Evolutionary conservation across 2,329 filamentous ascomycete species (phyloP).

Genomic region (Ascochyta fabae): DNA sequence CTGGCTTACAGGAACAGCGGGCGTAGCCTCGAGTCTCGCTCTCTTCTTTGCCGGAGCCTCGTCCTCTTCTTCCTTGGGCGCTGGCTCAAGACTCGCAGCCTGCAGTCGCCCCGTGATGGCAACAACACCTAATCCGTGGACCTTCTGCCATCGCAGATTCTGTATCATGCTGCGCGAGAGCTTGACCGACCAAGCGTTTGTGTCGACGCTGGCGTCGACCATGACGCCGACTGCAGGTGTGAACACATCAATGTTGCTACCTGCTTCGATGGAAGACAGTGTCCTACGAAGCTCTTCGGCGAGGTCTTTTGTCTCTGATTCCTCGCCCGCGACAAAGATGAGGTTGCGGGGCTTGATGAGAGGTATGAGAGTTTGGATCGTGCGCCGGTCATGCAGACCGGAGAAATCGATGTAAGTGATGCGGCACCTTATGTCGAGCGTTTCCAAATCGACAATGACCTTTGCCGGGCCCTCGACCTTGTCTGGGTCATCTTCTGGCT

Average conservation of each 20-base stretch:
- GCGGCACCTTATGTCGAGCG: slow-evolving; percentile 72
- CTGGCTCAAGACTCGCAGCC: slow-evolving; percentile 53
- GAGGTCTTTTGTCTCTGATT: slow-evolving; percentile 74
- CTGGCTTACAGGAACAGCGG: slow-evolving; percentile 55
- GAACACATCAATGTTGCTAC: slow-evolving; percentile 70
- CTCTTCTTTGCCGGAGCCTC: slow-evolving; percentile 59
- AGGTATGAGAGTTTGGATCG: slow-evolving; percentile 91
- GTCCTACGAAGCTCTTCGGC: slow-evolving; percentile 81
- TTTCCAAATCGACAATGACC: slow-evolving; percentile 68
- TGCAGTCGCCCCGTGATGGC: slow-evolving; percentile 82
- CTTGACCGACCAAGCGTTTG: slow-evolving; percentile 95
- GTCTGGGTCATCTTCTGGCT: slow-evolving; percentile 60
- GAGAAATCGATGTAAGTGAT: slow-evolving; percentile 91
- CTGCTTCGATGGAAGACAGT: slow-evolving; percentile 54
- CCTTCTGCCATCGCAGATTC: slow-evolving; percentile 91
- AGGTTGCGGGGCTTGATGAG: slow-evolving; percentile 93
- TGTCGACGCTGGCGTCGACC: slow-evolving; percentile 93
- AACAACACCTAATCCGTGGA: slow-evolving; percentile 86
- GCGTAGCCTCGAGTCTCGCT: slow-evolving; percentile 49
- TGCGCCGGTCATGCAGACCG: slow-evolving; percentile 90
- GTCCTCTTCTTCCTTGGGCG: slow-evolving; percentile 49
- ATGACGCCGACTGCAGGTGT: slow-evolving; percentile 75
- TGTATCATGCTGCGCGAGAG: slow-evolving; percentile 84
- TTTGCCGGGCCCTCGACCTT: slow-evolving; percentile 74
- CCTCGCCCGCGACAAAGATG: slow-evolving; percentile 84